Conservation (phyloP, 495 filamentous ascomycete species). For the Penicillium flavigenum region DNA sequence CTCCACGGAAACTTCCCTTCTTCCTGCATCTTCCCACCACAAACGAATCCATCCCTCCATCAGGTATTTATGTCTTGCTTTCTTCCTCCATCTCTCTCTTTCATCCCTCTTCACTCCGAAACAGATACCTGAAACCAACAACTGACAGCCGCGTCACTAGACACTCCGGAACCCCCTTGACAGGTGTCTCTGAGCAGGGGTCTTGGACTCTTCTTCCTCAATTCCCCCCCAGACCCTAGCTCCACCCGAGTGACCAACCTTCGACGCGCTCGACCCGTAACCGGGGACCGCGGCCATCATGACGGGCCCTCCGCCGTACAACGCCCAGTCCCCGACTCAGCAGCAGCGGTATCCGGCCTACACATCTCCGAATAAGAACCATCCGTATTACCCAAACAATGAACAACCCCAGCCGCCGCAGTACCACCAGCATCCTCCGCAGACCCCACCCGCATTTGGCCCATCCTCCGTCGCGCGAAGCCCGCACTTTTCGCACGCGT, state of each 20-base stretch:
- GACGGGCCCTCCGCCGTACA: conserved; percentile 51
- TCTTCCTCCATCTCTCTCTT: conserved; percentile 10
- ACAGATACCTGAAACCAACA: conserved; percentile 11
- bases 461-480: conserved; percentile 55
- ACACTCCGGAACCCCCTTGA: conserved; percentile 27
- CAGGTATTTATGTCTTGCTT: conserved; percentile 24
- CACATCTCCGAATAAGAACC: conserved; percentile 50
- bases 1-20: conserved; percentile 30
- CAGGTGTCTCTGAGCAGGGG: conserved; percentile 21
- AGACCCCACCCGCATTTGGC: conserved; percentile 51
- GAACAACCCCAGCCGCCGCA: conserved; percentile 38
- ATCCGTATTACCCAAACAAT: conserved; percentile 56
- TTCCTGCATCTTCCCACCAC: conserved; percentile 35
- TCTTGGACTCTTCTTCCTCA: conserved; percentile 19
- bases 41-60: conserved; percentile 30
- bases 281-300: conserved; percentile 45
- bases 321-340: conserved; percentile 46
- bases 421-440: conserved; percentile 54
- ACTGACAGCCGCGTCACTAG: conserved; percentile 35
- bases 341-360: conserved; percentile 41
- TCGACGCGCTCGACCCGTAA: conserved; percentile 27
- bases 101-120: conserved; percentile 12
- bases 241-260: conserved; percentile 9
- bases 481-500: conserved; percentile 53
- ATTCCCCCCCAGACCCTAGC: conserved; percentile 20